These are phyloP conservation scores for Aspergillus sp. DNA, from an alignment of 2,329 filamentous ascomycete species.

Conservation along the genomic window DNA sequence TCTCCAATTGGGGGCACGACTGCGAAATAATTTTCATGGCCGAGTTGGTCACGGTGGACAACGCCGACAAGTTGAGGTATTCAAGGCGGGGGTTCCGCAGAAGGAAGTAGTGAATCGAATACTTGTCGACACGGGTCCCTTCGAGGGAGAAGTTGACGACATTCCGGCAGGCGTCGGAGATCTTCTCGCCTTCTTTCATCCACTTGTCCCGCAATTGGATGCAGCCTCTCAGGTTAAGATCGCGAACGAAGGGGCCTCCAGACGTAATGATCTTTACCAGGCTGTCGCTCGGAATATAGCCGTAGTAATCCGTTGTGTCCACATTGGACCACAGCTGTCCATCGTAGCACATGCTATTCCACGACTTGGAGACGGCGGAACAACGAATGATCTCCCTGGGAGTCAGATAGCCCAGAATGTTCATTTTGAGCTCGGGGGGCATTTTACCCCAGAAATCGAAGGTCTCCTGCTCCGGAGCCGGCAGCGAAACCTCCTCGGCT, in stretches of 20 bases:
- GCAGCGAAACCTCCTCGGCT: constrained; percentile 10
- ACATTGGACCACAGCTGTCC: constrained; percentile 85
- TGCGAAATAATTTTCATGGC: constrained; percentile 79
- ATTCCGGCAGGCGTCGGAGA: constrained; percentile 78
- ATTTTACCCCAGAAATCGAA: constrained; percentile 70
- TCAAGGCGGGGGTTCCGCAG: constrained; percentile 67
- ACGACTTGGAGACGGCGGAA: constrained; percentile 67
- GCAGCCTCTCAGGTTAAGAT: constrained; percentile 85
- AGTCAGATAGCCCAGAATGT: constrained; percentile 64
- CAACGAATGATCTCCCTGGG: constrained; percentile 73
- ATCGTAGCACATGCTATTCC: constrained; percentile 80
- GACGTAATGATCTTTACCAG: constrained; percentile 74
- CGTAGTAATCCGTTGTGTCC: constrained; percentile 79
- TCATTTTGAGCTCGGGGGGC: constrained; percentile 71
- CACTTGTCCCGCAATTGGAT: constrained; percentile 79
- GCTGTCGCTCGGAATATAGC: constrained; percentile 72
- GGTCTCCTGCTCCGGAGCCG: constrained; percentile 24
- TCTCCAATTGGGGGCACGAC: constrained; percentile 71
- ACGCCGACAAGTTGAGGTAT: constrained; percentile 78
- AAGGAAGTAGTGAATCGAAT: constrained; percentile 67
- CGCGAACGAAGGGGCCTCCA: constrained; percentile 80
- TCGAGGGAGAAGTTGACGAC: constrained; percentile 80
- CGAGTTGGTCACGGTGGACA: constrained; percentile 64
- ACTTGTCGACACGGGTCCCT: constrained; percentile 76
- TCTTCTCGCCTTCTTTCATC: constrained; percentile 54